Percentiles rank a stretch among this genome's conserved stretches.
Evolutionary conservation across 2,329 filamentous ascomycete genomes (phyloP).

Genomic region (Fusarium sp.): DNA sequence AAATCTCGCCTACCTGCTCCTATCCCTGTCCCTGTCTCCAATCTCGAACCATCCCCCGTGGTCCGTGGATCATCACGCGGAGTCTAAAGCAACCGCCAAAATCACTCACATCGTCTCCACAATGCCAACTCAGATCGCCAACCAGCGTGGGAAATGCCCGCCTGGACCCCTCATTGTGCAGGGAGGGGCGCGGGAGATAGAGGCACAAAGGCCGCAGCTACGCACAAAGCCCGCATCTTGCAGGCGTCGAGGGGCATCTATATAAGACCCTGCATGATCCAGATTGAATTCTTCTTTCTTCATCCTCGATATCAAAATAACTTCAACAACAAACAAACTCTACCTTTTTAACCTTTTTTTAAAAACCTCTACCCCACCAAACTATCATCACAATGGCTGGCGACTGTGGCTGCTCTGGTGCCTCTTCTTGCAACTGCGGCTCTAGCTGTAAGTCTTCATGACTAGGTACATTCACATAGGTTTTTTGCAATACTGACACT

Average conservation of each 20-base stretch:
- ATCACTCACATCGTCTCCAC: slow-evolving; percentile 45
- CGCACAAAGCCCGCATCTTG: slow-evolving; percentile 40
- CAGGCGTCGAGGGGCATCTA: slow-evolving; percentile 26
- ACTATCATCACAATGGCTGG: slow-evolving; percentile 53
- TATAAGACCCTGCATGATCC: slow-evolving; percentile 47
- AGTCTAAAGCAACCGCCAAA: slow-evolving; percentile 39
- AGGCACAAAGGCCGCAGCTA: slow-evolving; percentile 41
- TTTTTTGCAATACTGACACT: slow-evolving; percentile 25
- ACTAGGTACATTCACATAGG: not conserved
- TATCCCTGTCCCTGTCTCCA: slow-evolving; percentile 10
- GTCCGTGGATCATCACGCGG: slow-evolving; percentile 28
- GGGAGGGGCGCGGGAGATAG: slow-evolving; percentile 26
- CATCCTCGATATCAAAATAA: slow-evolving; percentile 21
- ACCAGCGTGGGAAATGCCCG: slow-evolving; percentile 19
- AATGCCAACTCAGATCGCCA: slow-evolving; percentile 32
- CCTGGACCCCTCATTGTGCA: slow-evolving; percentile 32
- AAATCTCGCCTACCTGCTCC: slow-evolving; percentile 18
- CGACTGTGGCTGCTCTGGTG: slow-evolving; percentile 55
- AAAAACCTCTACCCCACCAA: slow-evolving; percentile 18
- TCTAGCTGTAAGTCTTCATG: slow-evolving; percentile 51
- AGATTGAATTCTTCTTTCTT: not conserved
- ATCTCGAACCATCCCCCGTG: slow-evolving; percentile 34
- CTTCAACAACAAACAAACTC: not conserved
- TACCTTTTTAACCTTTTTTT: slow-evolving; percentile 4
- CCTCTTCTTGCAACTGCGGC: slow-evolving; percentile 55